Conservation (phyloP, 2,329 filamentous ascomycete species). For the Penicillium sp. region DNA sequence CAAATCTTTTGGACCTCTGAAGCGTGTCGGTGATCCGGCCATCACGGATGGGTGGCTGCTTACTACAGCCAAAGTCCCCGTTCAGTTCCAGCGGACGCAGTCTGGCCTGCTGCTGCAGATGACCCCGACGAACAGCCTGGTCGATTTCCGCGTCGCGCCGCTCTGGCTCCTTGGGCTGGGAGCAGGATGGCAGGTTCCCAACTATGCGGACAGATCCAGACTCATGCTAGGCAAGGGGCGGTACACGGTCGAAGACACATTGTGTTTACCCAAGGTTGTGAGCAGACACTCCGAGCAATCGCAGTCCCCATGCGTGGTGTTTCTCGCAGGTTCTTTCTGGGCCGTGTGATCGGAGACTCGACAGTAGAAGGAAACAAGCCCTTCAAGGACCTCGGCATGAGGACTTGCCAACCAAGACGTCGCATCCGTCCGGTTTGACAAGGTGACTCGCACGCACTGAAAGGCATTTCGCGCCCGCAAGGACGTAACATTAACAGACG, state of each 20-base stretch:
- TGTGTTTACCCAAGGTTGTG: neutral
- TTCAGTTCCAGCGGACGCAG: neutral
- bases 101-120: neutral
- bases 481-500: slow-evolving; percentile 2
- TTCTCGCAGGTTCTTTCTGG: slow-evolving; percentile 2
- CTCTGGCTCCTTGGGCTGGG: neutral
- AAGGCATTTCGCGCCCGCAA: slow-evolving; percentile 1
- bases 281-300: neutral
- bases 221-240: neutral
- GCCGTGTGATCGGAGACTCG: slow-evolving; percentile 4
- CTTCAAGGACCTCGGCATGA: slow-evolving; percentile 3
- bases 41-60: slow-evolving; percentile 1
- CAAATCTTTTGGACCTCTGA: neutral
- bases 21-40: neutral
- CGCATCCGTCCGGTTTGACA: slow-evolving; percentile 4
- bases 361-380: slow-evolving; percentile 2
- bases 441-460: slow-evolving; percentile 1
- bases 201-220: neutral
- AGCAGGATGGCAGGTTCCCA: neutral
- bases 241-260: slow-evolving; percentile 1
- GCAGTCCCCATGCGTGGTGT: slow-evolving; percentile 1
- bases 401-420: neutral
- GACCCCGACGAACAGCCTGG: neutral
- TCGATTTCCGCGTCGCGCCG: neutral
- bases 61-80: slow-evolving; percentile 1